These are phyloP conservation scores for Clonostachys sp. DNA, from an alignment of 2,329 filamentous ascomycete genomes.

Conservation along the genomic window DNA sequence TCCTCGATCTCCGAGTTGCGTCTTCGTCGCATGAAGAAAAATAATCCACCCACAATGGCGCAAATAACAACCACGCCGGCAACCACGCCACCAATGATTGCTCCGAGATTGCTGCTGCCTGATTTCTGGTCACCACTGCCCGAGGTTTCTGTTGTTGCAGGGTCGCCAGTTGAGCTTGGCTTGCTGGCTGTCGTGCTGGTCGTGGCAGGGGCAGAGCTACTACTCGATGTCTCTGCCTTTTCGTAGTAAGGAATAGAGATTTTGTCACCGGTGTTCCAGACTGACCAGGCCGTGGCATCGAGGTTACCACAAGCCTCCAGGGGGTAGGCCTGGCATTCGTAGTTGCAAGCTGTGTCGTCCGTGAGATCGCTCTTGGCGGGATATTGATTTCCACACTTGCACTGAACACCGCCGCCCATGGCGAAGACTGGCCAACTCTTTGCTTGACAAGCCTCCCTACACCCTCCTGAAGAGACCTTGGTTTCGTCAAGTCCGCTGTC, in stretches of 20 bases:
- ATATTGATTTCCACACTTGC: constrained; percentile 69
- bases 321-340: constrained; percentile 59
- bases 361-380: constrained; percentile 53
- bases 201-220: constrained; percentile 13
- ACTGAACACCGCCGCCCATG: constrained; percentile 52
- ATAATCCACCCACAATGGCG: constrained; percentile 61
- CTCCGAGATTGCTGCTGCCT: constrained; percentile 21
- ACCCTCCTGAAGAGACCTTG: constrained; percentile 31
- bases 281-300: constrained; percentile 25
- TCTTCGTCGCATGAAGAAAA: constrained; percentile 72
- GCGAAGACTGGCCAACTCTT: constrained; percentile 54
- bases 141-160: constrained; percentile 8
- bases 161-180: constrained; percentile 7
- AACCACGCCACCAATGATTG: constrained; percentile 82
- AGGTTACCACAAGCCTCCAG: constrained; percentile 53
- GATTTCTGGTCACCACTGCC: constrained; percentile 3
- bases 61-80: constrained; percentile 71
- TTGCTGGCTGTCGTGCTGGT: constrained; percentile 12
- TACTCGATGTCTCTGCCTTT: constrained; percentile 10
- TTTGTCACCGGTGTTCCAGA: constrained; percentile 46
- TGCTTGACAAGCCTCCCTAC: constrained; percentile 30
- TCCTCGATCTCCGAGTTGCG: constrained; percentile 76
- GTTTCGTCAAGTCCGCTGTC: constrained; percentile 8
- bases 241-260: constrained; percentile 28
- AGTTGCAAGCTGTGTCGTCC: constrained; percentile 57